Evolutionary conservation across 768 basidiomycete genomes (phyloP).

Genomic region (Rhizopogon vulgaris): DNA sequence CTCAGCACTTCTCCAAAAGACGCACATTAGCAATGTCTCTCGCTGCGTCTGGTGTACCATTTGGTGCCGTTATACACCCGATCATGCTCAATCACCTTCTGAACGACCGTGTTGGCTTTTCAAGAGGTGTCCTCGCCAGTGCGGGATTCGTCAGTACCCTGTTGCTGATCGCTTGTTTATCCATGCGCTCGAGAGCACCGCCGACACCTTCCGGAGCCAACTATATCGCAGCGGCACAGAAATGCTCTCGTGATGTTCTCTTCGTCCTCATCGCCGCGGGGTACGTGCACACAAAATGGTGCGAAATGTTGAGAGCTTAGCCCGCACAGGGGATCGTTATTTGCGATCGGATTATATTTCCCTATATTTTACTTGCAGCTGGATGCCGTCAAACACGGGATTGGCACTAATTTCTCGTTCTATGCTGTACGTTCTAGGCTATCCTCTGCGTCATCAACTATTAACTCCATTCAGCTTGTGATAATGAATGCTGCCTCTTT

Average conservation of each 20-base stretch:
- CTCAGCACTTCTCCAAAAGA: constrained; percentile 37
- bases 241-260: constrained; percentile 18
- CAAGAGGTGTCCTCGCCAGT: constrained; percentile 31
- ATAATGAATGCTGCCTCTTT: constrained; percentile 47
- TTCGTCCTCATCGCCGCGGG: constrained; percentile 20
- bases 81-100: constrained; percentile 49
- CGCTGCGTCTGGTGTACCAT: constrained; percentile 38
- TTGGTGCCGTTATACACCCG: constrained; percentile 52
- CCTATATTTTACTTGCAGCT: constrained; percentile 57
- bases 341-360: constrained; percentile 36
- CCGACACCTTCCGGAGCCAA: constrained; percentile 1
- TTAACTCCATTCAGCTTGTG: constrained; percentile 30
- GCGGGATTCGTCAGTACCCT: constrained; percentile 31
- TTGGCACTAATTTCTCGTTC: constrained; percentile 42
- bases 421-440: constrained; percentile 35
- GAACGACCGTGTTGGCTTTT: constrained; percentile 41
- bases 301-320: background rate
- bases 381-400: constrained; percentile 43
- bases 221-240: constrained; percentile 14
- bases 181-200: constrained; percentile 34
- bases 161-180: constrained; percentile 30
- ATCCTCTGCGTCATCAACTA: background rate
- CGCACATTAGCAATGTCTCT: constrained; percentile 40
- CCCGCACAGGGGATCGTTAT: constrained; percentile 17
- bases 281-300: constrained; percentile 4